These are phyloP conservation scores for Xanthoceras sorbifolium DNA, from an alignment of 345 rosid genomes.

Conservation along the genomic window DNA sequence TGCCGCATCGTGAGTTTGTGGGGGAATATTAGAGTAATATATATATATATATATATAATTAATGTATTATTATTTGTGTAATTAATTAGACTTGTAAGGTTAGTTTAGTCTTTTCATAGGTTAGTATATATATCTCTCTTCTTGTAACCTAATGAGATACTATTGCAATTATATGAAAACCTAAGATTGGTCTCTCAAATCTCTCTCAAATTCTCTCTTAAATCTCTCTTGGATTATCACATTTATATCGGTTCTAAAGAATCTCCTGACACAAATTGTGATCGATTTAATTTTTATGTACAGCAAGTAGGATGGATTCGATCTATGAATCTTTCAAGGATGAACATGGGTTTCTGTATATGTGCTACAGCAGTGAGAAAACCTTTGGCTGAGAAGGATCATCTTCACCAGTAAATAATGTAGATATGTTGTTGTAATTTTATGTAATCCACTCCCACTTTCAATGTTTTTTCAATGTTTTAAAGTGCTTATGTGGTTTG, in stretches of 20 bases:
- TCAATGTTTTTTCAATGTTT: neutral
- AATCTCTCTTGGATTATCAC: too few relatives aligned
- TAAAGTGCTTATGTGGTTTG: conserved; percentile 15
- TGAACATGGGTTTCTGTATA: conserved; percentile 82
- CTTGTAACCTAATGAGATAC: too few relatives aligned
- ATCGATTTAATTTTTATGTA: neutral
- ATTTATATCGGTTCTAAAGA: neutral
- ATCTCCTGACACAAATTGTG: neutral
- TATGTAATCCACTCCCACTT: neutral
- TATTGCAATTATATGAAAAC: too few relatives aligned
- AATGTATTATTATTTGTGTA: too few relatives aligned
- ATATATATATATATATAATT: too few relatives aligned
- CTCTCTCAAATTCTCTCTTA: too few relatives aligned
- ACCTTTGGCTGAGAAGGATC: conserved; percentile 48
- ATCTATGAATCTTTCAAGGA: conserved; percentile 75
- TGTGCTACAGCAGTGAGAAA: conserved; percentile 91
- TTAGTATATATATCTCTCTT: too few relatives aligned
- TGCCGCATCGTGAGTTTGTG: too few relatives aligned
- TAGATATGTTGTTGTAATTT: conserved; percentile 2
- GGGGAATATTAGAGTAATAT: too few relatives aligned
- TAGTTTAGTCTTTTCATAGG: too few relatives aligned
- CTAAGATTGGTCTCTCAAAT: too few relatives aligned
- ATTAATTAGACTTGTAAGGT: too few relatives aligned
- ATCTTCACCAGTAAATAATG: conserved; percentile 4
- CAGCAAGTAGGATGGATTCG: conserved; percentile 69